Conservation (phyloP, 495 filamentous ascomycete genomes). For the Lasiosphaeria hispida region DNA sequence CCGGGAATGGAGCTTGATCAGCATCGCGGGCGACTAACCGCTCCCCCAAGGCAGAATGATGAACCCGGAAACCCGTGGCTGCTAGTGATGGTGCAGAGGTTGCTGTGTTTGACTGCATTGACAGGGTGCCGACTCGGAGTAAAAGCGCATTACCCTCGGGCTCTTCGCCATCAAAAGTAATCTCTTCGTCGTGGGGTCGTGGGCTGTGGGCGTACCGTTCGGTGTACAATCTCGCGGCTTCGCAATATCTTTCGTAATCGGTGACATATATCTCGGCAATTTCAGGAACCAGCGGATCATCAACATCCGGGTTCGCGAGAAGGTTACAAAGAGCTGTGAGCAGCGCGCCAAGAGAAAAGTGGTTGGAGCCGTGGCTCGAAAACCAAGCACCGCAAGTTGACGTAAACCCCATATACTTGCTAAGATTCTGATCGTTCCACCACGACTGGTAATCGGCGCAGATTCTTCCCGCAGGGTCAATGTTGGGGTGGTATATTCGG, state of each 20-base stretch:
- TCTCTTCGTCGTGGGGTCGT: neutral
- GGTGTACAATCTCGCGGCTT: conserved; percentile 6
- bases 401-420: neutral
- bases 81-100: too few species aligned
- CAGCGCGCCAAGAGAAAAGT: conserved; percentile 11
- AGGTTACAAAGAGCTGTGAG: conserved; percentile 19
- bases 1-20: too few species aligned
- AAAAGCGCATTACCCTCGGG: neutral
- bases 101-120: too few species aligned
- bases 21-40: too few species aligned
- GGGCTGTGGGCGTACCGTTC: neutral
- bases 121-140: neutral
- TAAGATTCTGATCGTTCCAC: conserved; percentile 9
- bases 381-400: neutral
- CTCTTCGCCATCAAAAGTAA: neutral
- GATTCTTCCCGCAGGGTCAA: neutral
- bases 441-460: conserved; percentile 9
- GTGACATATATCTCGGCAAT: conserved; percentile 23
- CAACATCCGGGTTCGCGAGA: conserved; percentile 17
- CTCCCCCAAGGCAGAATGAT: too few species aligned
- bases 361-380: neutral
- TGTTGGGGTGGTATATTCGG: conserved; percentile 8
- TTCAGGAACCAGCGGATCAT: conserved; percentile 25
- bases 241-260: neutral
- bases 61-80: too few species aligned